Evolutionary conservation across 1,284 basidiomycete genomes (phyloP).

Genomic region (Volvariella volvacea): DNA sequence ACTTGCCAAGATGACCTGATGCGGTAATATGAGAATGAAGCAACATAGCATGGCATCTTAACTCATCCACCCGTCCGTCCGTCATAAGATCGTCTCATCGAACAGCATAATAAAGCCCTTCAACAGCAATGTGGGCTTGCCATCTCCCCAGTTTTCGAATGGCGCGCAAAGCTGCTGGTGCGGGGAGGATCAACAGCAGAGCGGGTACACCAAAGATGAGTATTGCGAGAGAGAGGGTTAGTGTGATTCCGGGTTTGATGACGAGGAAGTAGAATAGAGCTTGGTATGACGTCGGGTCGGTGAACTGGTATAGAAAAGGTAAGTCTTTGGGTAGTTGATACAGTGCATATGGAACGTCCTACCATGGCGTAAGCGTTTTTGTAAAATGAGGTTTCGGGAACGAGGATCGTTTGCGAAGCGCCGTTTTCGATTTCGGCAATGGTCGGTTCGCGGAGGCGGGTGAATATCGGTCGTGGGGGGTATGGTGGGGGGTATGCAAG

Average conservation of each 20-base stretch:
- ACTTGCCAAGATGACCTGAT: too few relatives aligned
- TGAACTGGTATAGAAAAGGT: constrained; percentile 46
- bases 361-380: constrained; percentile 77
- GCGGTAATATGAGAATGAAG: too few relatives aligned
- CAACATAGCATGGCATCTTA: too few relatives aligned
- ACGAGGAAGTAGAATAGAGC: constrained; percentile 80
- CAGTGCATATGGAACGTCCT: constrained; percentile 13
- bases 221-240: constrained; percentile 53
- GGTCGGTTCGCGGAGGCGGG: constrained; percentile 44
- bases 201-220: constrained; percentile 51
- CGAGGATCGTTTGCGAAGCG: constrained; percentile 19
- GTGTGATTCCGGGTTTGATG: constrained; percentile 72
- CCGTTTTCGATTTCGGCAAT: constrained; percentile 46
- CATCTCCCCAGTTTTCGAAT: constrained; percentile 63
- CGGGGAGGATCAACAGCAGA: constrained; percentile 53
- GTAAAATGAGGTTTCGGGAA: constrained; percentile 62
- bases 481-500: constrained; percentile 50
- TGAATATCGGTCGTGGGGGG: constrained; percentile 64
- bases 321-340: too few relatives aligned
- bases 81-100: too few relatives aligned
- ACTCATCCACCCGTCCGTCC: too few relatives aligned
- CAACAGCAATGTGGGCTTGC: constrained; percentile 76
- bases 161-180: constrained; percentile 57
- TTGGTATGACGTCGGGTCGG: constrained; percentile 72
- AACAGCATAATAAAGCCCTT: constrained; percentile 58